Evolutionary conservation across 306 rosid species (phyloP).

Genomic region (Ormosia emarginata): DNA sequence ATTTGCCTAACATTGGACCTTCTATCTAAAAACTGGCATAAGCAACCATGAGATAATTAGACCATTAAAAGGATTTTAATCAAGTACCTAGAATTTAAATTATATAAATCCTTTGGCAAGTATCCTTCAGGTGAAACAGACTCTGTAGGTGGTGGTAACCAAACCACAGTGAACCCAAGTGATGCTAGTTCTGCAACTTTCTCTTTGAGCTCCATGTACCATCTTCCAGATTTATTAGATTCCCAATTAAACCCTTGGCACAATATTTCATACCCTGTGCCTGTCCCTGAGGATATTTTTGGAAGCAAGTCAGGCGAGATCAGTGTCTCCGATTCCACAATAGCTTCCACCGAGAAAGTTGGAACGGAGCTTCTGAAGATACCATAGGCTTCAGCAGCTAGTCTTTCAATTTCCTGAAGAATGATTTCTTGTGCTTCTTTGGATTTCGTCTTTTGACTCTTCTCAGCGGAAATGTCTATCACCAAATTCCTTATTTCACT

Average conservation of each 20-base stretch:
- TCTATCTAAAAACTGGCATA: background rate
- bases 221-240: constrained; percentile 85
- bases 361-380: constrained; percentile 75
- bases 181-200: constrained; percentile 65
- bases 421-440: constrained; percentile 82
- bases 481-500: constrained; percentile 73
- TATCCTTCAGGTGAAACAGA: constrained; percentile 96
- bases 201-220: constrained; percentile 83
- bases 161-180: constrained; percentile 80
- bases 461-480: constrained; percentile 67
- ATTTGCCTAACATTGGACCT: background rate
- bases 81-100: constrained; percentile 83
- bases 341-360: constrained; percentile 52
- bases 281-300: constrained; percentile 59
- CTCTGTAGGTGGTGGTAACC: constrained; percentile 99
- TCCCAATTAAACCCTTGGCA: constrained; percentile 99
- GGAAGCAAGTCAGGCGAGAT: constrained; percentile 15
- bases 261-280: constrained; percentile 83
- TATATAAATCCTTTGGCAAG: constrained; percentile 92
- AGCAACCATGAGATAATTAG: background rate
- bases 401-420: constrained; percentile 87
- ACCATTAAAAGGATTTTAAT: constrained; percentile 8
- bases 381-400: constrained; percentile 93
- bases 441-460: constrained; percentile 47
- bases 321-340: constrained; percentile 32